Conservation (phyloP, 2,329 filamentous ascomycete species). For the Coccinonectria pachysandricola region DNA sequence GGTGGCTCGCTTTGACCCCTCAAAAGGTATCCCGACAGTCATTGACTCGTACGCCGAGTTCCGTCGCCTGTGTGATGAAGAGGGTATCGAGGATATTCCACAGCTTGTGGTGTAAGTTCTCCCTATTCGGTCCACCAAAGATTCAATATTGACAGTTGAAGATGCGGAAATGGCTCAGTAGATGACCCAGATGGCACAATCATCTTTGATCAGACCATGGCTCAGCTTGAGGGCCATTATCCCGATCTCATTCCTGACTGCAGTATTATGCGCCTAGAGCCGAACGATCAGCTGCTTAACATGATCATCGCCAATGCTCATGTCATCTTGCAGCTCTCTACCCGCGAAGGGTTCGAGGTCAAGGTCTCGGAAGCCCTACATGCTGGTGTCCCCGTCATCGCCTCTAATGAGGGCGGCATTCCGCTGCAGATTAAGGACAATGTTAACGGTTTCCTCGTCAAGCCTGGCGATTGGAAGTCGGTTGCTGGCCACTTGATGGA, state of each 20-base stretch:
- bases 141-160: too few relatives aligned
- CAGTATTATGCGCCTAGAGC: constrained; percentile 65
- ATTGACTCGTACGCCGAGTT: constrained; percentile 68
- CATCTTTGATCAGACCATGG: constrained; percentile 63
- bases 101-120: constrained; percentile 57
- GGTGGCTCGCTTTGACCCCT: constrained; percentile 72
- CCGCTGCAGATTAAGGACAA: constrained; percentile 65
- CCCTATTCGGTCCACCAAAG: too few relatives aligned
- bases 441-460: constrained; percentile 64
- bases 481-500: constrained; percentile 58
- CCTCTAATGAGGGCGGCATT: constrained; percentile 67
- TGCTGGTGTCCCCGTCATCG: constrained; percentile 69
- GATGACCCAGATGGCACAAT: constrained; percentile 68
- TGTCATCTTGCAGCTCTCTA: constrained; percentile 69
- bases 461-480: constrained; percentile 57
- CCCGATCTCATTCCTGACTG: constrained; percentile 53
- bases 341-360: constrained; percentile 74
- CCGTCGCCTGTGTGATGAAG: constrained; percentile 47
- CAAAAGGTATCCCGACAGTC: constrained; percentile 72
- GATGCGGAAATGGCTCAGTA: constrained; percentile 65
- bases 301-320: constrained; percentile 61
- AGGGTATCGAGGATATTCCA: constrained; percentile 42
- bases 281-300: constrained; percentile 73
- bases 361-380: constrained; percentile 79
- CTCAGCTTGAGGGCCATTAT: constrained; percentile 53